Evolutionary conservation across 2,329 filamentous ascomycete genomes (phyloP).

Genomic region (Fusarium stilboides): DNA sequence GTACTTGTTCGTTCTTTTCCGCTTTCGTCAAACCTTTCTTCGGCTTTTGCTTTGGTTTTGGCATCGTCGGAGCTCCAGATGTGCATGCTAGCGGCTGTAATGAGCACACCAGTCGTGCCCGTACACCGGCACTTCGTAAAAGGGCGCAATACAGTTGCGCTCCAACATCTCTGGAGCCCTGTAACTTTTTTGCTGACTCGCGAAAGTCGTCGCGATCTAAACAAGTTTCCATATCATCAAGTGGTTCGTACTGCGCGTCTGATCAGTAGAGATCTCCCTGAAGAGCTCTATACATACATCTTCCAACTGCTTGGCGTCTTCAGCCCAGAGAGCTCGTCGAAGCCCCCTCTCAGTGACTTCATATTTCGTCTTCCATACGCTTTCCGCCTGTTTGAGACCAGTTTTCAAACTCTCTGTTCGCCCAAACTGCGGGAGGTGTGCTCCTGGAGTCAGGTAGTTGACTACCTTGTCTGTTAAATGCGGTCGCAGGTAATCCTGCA

Average conservation of each 20-base stretch:
- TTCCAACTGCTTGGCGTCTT: constrained; percentile 72
- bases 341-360: constrained; percentile 80
- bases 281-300: constrained; percentile 60
- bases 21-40: constrained; percentile 51
- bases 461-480: constrained; percentile 77
- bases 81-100: constrained; percentile 85
- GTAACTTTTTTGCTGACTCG: constrained; percentile 75
- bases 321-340: constrained; percentile 81
- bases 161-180: constrained; percentile 90
- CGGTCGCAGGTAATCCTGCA: constrained; percentile 76
- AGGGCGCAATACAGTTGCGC: constrained; percentile 93
- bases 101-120: constrained; percentile 89
- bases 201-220: constrained; percentile 82
- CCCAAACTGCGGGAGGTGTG: constrained; percentile 79
- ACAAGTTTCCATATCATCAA: constrained; percentile 76
- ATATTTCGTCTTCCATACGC: constrained; percentile 79
- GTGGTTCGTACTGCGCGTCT: constrained; percentile 65
- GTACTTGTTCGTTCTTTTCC: constrained; percentile 55
- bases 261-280: constrained; percentile 39
- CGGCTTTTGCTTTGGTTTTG: constrained; percentile 54
- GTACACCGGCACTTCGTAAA: constrained; percentile 84
- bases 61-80: constrained; percentile 65
- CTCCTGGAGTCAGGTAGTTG: constrained; percentile 77
- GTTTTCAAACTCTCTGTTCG: constrained; percentile 83
- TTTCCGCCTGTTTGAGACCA: constrained; percentile 79